Conservation (phyloP, 306 rosid genomes). For the Begonia peltatifolia region DNA sequence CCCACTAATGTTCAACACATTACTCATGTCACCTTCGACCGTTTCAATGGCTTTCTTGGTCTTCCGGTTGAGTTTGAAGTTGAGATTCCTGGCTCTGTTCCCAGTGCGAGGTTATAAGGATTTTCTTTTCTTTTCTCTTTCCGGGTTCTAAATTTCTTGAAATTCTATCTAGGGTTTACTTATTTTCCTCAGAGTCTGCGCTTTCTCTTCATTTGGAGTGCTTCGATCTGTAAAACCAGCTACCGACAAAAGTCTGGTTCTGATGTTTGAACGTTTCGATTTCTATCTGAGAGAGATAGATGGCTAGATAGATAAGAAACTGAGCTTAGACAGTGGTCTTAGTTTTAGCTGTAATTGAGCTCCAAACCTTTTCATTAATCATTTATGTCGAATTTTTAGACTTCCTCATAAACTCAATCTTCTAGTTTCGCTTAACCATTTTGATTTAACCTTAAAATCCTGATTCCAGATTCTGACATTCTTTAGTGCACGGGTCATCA, state of each 20-base stretch:
- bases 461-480: no score
- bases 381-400: no score
- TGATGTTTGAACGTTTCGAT: no score
- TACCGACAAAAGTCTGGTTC: no score
- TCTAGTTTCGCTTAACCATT: no score
- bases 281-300: slow-evolving; percentile 4
- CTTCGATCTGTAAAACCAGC: background rate
- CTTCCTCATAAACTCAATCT: no score
- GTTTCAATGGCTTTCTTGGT: slow-evolving; percentile 88
- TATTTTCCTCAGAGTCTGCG: background rate
- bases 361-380: no score
- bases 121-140: background rate
- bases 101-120: slow-evolving; percentile 69
- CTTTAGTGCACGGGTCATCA: no score
- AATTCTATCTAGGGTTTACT: slow-evolving; percentile 17
- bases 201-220: background rate
- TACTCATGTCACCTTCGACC: slow-evolving; percentile 84
- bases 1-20: slow-evolving; percentile 78
- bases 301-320: background rate
- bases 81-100: slow-evolving; percentile 79
- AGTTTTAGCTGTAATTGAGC: no score
- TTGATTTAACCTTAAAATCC: no score
- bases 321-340: no score
- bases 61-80: slow-evolving; percentile 72
- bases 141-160: slow-evolving; percentile 1